A percentile compares a stretch with the other conserved stretches of the same genome.
These are phyloP conservation scores for Linnemannia elongata DNA, from an alignment of 192 early-diverging fungal species.

Conservation along the genomic window DNA sequence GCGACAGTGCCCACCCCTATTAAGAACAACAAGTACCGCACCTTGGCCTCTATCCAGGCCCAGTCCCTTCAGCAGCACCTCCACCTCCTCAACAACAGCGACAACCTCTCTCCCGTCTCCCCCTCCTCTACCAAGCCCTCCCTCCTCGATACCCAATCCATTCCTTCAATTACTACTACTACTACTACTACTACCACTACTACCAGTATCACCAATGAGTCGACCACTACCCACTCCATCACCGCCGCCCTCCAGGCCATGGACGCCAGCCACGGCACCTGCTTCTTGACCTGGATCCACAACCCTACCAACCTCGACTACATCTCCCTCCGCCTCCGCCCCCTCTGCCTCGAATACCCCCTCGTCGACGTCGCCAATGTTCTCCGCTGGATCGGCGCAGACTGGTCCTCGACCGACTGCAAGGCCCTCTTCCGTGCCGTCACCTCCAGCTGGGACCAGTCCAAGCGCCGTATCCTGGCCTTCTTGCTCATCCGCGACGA, in stretches of 20 bases:
- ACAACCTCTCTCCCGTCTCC: background rate
- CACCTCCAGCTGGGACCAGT: slow-evolving; percentile 51
- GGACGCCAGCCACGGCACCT: slow-evolving; percentile 52
- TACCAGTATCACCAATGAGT: background rate
- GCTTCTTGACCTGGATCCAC: slow-evolving; percentile 55
- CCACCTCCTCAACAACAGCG: slow-evolving; percentile 5
- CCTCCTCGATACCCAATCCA: slow-evolving; percentile 23
- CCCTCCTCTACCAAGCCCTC: slow-evolving; percentile 34
- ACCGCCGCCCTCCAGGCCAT: slow-evolving; percentile 48
- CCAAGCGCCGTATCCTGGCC: slow-evolving; percentile 45
- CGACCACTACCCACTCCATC: slow-evolving; percentile 16
- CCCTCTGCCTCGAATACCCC: slow-evolving; percentile 54
- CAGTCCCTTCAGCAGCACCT: slow-evolving; percentile 25
- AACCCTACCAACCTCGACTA: slow-evolving; percentile 57
- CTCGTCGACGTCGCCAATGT: slow-evolving; percentile 51
- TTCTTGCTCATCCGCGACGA: slow-evolving; percentile 55
- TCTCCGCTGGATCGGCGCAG: slow-evolving; percentile 54
- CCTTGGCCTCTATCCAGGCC: slow-evolving; percentile 45
- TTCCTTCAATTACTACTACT: background rate
- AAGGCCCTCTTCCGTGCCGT: slow-evolving; percentile 53
- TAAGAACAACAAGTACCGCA: slow-evolving; percentile 48
- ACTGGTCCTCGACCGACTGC: slow-evolving; percentile 51
- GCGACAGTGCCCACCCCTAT: slow-evolving; percentile 31
- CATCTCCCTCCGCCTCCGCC: slow-evolving; percentile 49
- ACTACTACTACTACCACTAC: background rate